phyloP scores from a whole-genome alignment of 2,329 filamentous ascomycete species.

The Pseudopyrenochaeta lycopersici region DNA sequence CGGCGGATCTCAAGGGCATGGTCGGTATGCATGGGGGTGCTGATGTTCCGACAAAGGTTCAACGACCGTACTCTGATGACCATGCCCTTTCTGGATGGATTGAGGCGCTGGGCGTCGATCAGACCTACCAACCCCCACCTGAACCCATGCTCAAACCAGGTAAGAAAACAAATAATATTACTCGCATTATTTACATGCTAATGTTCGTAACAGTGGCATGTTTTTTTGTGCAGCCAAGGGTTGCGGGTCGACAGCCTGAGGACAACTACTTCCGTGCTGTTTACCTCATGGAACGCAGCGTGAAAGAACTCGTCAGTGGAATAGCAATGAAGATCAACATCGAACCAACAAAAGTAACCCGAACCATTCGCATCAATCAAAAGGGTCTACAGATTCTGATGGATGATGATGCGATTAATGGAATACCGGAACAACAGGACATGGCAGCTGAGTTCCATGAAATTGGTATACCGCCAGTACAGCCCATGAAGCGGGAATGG shows the following conservation, averaged over 20 bases:
- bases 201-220: conserved; percentile 72
- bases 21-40: conserved; percentile 54
- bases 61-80: conserved; percentile 65
- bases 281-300: conserved; percentile 80
- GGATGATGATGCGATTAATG: conserved; percentile 87
- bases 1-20: conserved; percentile 59
- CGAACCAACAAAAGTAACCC: conserved; percentile 74
- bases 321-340: conserved; percentile 84
- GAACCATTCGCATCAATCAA: conserved; percentile 75
- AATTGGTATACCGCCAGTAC: conserved; percentile 57
- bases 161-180: conserved; percentile 39
- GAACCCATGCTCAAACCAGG: conserved; percentile 74
- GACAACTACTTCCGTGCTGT: conserved; percentile 83
- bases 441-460: conserved; percentile 79
- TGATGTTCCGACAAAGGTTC: conserved; percentile 65
- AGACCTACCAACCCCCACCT: conserved; percentile 79
- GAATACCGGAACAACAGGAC: conserved; percentile 89
- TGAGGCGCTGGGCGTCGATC: conserved; percentile 89
- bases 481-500: conserved; percentile 62
- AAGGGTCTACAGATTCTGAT: conserved; percentile 84
- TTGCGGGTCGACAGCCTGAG: conserved; percentile 58
- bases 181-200: conserved; percentile 34
- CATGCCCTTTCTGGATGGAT: conserved; percentile 83
- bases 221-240: conserved; percentile 77
- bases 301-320: conserved; percentile 75